Base-by-base conservation (phyloP, 2,329 filamentous ascomycete species). In the Pseudogymnoascus sp. region DNA sequence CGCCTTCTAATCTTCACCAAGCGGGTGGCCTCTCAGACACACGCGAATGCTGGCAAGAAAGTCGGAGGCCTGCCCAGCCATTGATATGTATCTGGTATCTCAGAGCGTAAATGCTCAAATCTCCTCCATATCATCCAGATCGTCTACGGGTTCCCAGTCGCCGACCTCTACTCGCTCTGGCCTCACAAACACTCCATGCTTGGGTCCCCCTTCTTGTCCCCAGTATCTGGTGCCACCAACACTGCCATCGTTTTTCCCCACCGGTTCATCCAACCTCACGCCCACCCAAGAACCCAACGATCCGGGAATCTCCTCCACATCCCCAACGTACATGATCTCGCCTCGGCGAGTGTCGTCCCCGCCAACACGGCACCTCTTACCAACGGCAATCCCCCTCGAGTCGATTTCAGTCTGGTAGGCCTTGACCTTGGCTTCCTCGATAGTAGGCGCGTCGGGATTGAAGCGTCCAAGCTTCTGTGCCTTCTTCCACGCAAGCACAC, bases 401-500 rank as follows among this genome's bases (percentile, higher is more conserved):
- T 82, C 78, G 66, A 96, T 80, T 71, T 95, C 91, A 62, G 83
- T 83, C 67, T 86, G 81, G 43, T 87, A 81, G 39, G 87, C 86
- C 14, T 83, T 81, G 63, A 89, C 78, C 73, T 90, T 90, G 66
- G 90, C 83, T 72, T 90, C 81, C 72, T 92, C 87, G 21, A 89
- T 83, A 64, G 81, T 84, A 16, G 89, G 86, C 6, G 92, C 91
- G 69, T 88, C 81, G 11, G 94, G 94, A 72, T 97, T 91, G 76
- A 99, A 99, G 37, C 94, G 90, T 60, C 94, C 94, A n/a, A 97
- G 84, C 74, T 95, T 92, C 75, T 96, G 87, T n/a, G 86, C 80
- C 77, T 90, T 93, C 78, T 99, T 99, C 92, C 92, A 97, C 5
- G 92, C 90, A 23, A 97, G 83, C 12, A 99, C 94, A 3, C 89